Evolutionary conservation across 2,329 filamentous ascomycete genomes (phyloP), one percentile per base, ranked within the genome.

Genomic region (Aspergillus fijiensis): DNA sequence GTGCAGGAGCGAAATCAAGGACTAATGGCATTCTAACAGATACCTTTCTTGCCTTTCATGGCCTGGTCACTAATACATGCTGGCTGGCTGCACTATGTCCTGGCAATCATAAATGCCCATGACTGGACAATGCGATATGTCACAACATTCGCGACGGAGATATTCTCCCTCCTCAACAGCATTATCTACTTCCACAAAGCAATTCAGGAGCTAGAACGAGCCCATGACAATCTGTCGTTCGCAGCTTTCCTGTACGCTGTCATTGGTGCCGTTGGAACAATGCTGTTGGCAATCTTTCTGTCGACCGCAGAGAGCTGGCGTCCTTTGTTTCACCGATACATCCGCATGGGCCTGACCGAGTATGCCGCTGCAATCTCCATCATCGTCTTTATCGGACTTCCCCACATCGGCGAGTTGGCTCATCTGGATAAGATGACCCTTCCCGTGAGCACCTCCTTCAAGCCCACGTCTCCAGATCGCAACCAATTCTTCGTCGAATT

Each of bases 101-200:
- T 89, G 12, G 86, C 86, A 57, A 82, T 88, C 54, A 83, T 88
- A 73, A 89, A 89, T 71, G 86, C 86, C 4, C 86, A 89, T 68
- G 86, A 88, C 72, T 89, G 85, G 84, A 89, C 86, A 0, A 89
- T 89, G 87, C 80, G 84, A 66, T 89, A 89, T 71, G 87, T 89
- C 52, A 89, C 87, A 2, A 85, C 82, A 21, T 89, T 88, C 71
- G 86, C 81, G 61, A 86, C 84, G 49, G 87, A 89, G 69, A 87
- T 89, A 57, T 89, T 89, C 70, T 86, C 85, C 2, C 78, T 89
- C 9, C 76, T 89, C 29, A 89, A 89, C 72, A 87, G 84, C 65
- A 82, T 89, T 60, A 88, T 89, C 65, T 89, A 89, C 73, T 87
- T 89, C 67, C 83, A 88, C 72, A 89, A 89, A 72, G 85, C 86